Evolutionary conservation across 768 basidiomycete species (phyloP), one percentile per base, ranked within the genome.

Genomic region (Naganishia antarctica): DNA sequence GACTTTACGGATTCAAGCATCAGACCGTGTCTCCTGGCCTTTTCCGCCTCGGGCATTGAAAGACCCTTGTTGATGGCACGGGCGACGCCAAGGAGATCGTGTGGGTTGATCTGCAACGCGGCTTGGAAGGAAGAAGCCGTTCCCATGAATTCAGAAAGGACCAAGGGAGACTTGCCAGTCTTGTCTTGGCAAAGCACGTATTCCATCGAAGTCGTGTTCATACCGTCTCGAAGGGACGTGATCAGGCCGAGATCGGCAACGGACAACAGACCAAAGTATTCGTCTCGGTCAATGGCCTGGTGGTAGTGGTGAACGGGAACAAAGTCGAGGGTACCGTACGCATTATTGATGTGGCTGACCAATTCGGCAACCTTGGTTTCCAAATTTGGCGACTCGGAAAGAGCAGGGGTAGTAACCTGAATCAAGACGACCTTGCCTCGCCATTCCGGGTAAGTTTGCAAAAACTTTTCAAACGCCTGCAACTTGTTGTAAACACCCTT

Each of bases 161-260:
- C 88, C 58, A 92, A 84, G 0, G 94, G 92, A 37, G 79, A 79
- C 78, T 85, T 85, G 74, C 87, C 87, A 58, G 90, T 88, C 70
- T 81, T 82, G 70, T 88, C 84, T 79, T 99, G 94, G 34, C 92
- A 91, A 66, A 98, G 88, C 29, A 94, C 88, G 77, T 93, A 97
- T 78, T 98, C 94, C 91, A 96, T 94, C 58, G 87, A 88, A 0
- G 93, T 96, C 15, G 94, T 97, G 82, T 99, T 99, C 96, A 98
- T 98, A 6, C 94, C 96, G 73, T 99, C 94, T 34, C 94, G 85
- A 7, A 97, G 82, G 0, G 92, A 91, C 0, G 94, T 97, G 77
- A 97, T 94, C 44, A 98, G 87, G 16, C 88, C 94, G 13, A 98
- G 83, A 74, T 97, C 93, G 6, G 94, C 93, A 3, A 90, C 93